Evolutionary conservation across 2,329 filamentous ascomycete species (phyloP), one percentile per base, ranked within the genome.

Genomic region (Scorias spongiosa): DNA sequence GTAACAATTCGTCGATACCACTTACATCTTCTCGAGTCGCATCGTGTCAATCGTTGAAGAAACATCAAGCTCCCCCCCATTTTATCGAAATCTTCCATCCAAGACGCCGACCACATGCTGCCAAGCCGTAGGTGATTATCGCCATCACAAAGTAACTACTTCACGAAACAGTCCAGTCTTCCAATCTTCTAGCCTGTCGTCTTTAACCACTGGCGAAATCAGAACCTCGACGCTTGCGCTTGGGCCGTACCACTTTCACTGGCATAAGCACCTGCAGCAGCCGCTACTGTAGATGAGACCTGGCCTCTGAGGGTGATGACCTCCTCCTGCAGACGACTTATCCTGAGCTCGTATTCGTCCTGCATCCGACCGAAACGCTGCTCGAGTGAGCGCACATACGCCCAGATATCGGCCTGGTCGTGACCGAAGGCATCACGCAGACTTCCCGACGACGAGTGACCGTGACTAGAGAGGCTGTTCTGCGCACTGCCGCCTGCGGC

Each of bases 341-440:
- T 67, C 41, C 64, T 63, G 41, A 64, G 52, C 44, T 67, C 65
- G 49, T 70, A 65, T 45, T 71, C 68, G 51, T 70, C 66, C 45
- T 66, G 62, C 60, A 66, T 67, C 20, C 63, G 54, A 14, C 59
- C 57, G 57, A 70, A 65, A 14, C 64, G 60, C 29, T 55, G 73
- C 55, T 89, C 83, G 41, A 89, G 66, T 14, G 70, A 72, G 45
- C 84, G 78, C 29, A 88, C 75, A 54, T 86, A 86, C 3, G 71
- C 66, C 80, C 80, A 86, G 8, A 88, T 66, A 15, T 50, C 51
- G 9, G 50, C 46, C 11, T 57, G 54, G 26, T 49, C 76, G 65
- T 42, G 76, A 67, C 54, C 54, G 59, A 85, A 80, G 47, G 85
- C 69, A 52, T 84, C 85, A 48, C 75, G 75, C 50, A 75, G 76